Percentiles rank a stretch among this genome's conserved stretches.
Evolutionary conservation across 768 basidiomycete species (phyloP).

Genomic region (Kwoniella sp.): DNA sequence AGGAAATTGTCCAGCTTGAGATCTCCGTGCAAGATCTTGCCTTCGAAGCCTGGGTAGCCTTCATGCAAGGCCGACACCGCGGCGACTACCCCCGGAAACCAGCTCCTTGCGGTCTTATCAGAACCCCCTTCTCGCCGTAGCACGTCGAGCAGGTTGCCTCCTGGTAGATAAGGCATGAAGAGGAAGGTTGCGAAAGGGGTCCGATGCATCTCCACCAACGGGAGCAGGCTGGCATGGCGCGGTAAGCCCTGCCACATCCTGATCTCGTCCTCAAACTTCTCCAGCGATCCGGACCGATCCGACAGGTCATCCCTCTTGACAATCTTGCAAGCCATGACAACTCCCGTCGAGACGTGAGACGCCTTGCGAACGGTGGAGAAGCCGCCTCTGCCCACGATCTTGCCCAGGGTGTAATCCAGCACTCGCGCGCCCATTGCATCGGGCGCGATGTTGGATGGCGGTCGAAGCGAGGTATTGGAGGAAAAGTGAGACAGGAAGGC

Average conservation of each 20-base stretch:
- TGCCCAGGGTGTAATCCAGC: constrained; percentile 69
- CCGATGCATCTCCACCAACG: constrained; percentile 42
- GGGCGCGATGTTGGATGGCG: constrained; percentile 23
- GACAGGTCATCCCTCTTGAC: constrained; percentile 53
- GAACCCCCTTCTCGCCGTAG: constrained; percentile 43
- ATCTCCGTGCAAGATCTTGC: constrained; percentile 80
- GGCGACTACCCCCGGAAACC: constrained; percentile 49
- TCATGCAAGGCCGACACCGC: constrained; percentile 48
- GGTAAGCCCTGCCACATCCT: constrained; percentile 40
- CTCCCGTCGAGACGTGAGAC: constrained; percentile 60
- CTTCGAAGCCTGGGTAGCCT: constrained; percentile 52
- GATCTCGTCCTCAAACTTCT: constrained; percentile 49
- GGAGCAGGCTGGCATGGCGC: constrained; percentile 41
- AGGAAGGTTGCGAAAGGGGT: constrained; percentile 45
- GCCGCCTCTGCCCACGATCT: constrained; percentile 70
- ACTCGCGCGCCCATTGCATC: constrained; percentile 68
- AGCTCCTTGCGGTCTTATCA: constrained; percentile 47
- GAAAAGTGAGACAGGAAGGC: constrained; percentile 48
- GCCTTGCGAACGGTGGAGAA: constrained; percentile 76
- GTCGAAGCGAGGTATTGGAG: constrained; percentile 21
- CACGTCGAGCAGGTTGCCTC: constrained; percentile 49
- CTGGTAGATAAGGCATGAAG: constrained; percentile 45
- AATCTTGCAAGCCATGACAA: constrained; percentile 76
- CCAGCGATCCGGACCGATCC: constrained; percentile 46
- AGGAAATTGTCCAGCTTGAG: constrained; percentile 96